A percentile compares a stretch with the other conserved stretches of the same genome.
These are phyloP conservation scores for Sporothrix protearum DNA, from an alignment of 2,329 filamentous ascomycete genomes.

Conservation along the genomic window DNA sequence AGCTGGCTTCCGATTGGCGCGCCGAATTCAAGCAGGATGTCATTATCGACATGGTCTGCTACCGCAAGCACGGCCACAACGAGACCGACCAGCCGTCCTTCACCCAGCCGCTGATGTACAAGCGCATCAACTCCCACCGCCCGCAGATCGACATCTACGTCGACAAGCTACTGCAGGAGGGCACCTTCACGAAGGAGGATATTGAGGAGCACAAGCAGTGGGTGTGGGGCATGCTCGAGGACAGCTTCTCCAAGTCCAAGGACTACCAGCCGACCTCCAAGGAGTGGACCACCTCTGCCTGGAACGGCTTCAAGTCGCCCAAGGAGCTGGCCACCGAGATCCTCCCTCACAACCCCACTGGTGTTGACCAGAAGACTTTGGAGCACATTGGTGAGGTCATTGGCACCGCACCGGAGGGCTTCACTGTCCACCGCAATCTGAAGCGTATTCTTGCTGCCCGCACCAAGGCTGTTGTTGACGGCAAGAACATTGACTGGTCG, in stretches of 20 bases:
- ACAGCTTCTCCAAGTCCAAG: constrained; percentile 95
- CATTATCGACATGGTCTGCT: constrained; percentile 96
- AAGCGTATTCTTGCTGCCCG: constrained; percentile 91
- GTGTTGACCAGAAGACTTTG: constrained; percentile 67
- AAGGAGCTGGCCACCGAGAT: constrained; percentile 96
- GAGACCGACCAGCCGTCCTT: constrained; percentile 99
- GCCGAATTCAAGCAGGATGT: constrained; percentile 98
- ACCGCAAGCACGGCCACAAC: constrained; percentile 98
- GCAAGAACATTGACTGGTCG: constrained; percentile 94
- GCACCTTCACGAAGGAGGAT: constrained; percentile 95
- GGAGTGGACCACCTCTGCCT: constrained; percentile 97
- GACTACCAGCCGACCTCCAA: constrained; percentile 95
- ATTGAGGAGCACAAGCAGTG: constrained; percentile 99
- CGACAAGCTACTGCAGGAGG: constrained; percentile 83
- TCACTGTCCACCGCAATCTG: constrained; percentile 88
- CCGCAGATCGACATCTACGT: constrained; percentile 88
- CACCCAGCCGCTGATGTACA: constrained; percentile 99
- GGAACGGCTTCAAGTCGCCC: constrained; percentile 99
- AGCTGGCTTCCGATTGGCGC: constrained; percentile 95
- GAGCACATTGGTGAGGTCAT: constrained; percentile 81
- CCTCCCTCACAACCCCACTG: constrained; percentile 84
- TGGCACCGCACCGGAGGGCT: constrained; percentile 74
- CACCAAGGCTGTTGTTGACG: constrained; percentile 87
- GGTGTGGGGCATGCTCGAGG: constrained; percentile 99
- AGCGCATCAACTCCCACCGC: constrained; percentile 82